These are phyloP conservation scores for Crucihimalaya himalaica DNA, from an alignment of 345 rosid species.

Conservation along the genomic window DNA sequence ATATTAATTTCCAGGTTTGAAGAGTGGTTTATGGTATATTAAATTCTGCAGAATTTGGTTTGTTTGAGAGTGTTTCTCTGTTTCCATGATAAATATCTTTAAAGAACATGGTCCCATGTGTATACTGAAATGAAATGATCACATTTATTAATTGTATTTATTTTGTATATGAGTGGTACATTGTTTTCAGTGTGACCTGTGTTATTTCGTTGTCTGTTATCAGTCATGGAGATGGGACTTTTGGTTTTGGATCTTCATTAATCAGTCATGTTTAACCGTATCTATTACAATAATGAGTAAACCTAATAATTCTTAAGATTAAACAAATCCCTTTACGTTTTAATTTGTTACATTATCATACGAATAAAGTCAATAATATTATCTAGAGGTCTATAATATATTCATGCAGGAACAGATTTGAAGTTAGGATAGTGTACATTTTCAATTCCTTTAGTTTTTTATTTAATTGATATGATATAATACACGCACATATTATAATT, in stretches of 20 bases:
- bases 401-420: background rate
- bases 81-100: slow-evolving; percentile 25
- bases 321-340: background rate
- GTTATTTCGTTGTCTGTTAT: slow-evolving; percentile 30
- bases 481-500: background rate
- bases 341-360: background rate
- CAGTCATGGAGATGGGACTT: slow-evolving; percentile 34
- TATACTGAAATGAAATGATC: slow-evolving; percentile 29
- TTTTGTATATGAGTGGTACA: slow-evolving; percentile 11
- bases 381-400: background rate
- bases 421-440: background rate
- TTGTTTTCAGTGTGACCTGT: slow-evolving; percentile 33
- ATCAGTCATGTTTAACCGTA: background rate
- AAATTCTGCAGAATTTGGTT: background rate
- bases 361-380: background rate
- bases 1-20: slow-evolving; percentile 25
- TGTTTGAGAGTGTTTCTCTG: slow-evolving; percentile 28
- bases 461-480: background rate
- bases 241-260: slow-evolving; percentile 24
- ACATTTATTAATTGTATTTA: slow-evolving; percentile 24
- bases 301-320: background rate
- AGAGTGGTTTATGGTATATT: slow-evolving; percentile 20
- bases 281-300: background rate
- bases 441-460: background rate
- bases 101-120: slow-evolving; percentile 43